Base-by-base conservation (phyloP, 176 grass and related monocot species). In the Oryza punctata region DNA sequence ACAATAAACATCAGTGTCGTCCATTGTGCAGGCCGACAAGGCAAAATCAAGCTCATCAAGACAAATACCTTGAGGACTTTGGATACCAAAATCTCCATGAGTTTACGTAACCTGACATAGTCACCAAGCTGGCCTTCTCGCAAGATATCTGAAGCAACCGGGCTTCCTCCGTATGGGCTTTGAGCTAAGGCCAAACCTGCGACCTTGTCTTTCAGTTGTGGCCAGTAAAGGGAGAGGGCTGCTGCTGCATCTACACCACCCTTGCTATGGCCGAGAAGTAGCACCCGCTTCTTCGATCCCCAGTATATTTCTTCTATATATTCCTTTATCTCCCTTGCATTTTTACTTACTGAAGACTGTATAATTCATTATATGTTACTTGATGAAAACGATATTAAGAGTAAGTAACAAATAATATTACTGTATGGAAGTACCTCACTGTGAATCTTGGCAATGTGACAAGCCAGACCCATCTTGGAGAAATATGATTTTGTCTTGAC, bases 221-320 rank as follows among this genome's bases (percentile, higher is more conserved):
- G 71, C 95, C 90, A 98, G 78, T 93, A 94, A 26, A 98, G 81
- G 72, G 88, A 93, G 18, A 98, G 80, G 24, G 95, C 92, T 75
- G 95, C 92, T 41, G 95, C 90, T 3, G 95, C 73, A 84, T 97
- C 95, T 70, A 97, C 92, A 77, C 95, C 92, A 7, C 95, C 95
- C 85, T 97, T 94, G 82, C 95, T 98, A 79, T 98, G 95, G 33
- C 95, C 92, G 16, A 98, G 88, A 79, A 98, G 86, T 70, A 98
- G 75, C 27, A 98, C 90, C 27, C 91, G 86, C 73, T 98, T 98
- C 88, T 81, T 79, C 40, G 92, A 87, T 61, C 95, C 95, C 88
- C 90, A 94, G 50, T 90, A 92, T 72, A 98, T 38, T 38, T 38
- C 37, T 38, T 38, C 37, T 38, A 38, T 38, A 38, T 38, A 38